Percentiles rank a stretch among this genome's conserved stretches.
Conservation (phyloP, 2,329 filamentous ascomycete genomes). For the Cytospora leucostoma region DNA sequence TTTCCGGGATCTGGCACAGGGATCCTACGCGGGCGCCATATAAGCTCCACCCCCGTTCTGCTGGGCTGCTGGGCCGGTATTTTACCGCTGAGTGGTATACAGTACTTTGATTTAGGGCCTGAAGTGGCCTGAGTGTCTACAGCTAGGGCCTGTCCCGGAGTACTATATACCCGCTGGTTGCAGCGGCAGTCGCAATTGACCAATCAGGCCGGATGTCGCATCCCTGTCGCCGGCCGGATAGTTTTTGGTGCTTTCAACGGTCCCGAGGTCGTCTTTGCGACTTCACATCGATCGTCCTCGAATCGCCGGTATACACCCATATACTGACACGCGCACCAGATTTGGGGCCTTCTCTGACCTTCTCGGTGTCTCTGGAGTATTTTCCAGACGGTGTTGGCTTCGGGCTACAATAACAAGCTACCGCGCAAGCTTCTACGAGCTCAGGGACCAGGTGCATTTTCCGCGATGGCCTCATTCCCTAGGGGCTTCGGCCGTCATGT, state of each 20-base stretch:
- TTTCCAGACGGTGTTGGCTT: not conserved
- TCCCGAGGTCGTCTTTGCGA: slow-evolving; percentile 7
- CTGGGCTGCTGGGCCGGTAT: not conserved
- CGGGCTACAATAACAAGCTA: not conserved
- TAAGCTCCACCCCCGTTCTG: no score
- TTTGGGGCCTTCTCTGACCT: not conserved
- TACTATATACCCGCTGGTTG: not conserved
- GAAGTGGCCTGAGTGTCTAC: no score
- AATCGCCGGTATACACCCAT: not conserved
- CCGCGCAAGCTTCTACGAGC: not conserved
- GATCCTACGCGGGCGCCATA: not conserved
- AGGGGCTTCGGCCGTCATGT: slow-evolving; percentile 34
- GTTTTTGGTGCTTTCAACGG: slow-evolving; percentile 16
- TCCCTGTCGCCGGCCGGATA: slow-evolving; percentile 17
- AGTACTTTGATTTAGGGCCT: no score
- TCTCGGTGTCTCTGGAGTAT: not conserved
- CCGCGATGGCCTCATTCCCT: slow-evolving; percentile 40
- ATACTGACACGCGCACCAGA: not conserved
- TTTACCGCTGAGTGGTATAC: no score
- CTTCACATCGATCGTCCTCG: slow-evolving; percentile 7
- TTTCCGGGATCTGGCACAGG: slow-evolving; percentile 13
- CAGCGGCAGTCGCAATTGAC: slow-evolving; percentile 1
- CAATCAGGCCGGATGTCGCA: slow-evolving; percentile 10
- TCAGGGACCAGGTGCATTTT: slow-evolving; percentile 4
- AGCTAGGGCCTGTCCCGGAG: not conserved